A percentile compares a stretch with the other conserved stretches of the same genome.
Evolutionary conservation across 352 stramenopile genomes (phyloP).

Genomic region (Globisporangium yorkense): DNA sequence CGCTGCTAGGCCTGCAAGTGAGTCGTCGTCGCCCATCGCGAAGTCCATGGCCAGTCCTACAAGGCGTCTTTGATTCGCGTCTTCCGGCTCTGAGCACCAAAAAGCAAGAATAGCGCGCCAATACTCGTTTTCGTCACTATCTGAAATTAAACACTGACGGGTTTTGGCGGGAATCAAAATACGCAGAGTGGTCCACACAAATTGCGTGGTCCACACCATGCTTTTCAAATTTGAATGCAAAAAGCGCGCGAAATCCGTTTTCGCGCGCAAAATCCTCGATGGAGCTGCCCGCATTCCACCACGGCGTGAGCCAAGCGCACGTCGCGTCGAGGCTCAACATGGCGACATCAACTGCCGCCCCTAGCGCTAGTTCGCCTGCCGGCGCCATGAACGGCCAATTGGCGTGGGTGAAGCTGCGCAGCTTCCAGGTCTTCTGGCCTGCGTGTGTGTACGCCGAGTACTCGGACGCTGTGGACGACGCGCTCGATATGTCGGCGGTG

Average conservation of each 20-base stretch:
- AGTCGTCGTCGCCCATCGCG: neutral
- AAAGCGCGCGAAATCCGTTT: constrained; percentile 8
- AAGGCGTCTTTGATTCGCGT: neutral
- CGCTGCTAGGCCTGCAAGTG: neutral
- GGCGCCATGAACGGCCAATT: constrained; percentile 1
- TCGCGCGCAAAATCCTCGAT: neutral
- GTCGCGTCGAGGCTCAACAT: neutral
- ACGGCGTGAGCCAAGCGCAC: neutral
- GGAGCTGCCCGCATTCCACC: neutral
- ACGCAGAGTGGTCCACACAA: neutral
- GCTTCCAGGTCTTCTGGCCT: constrained; percentile 63
- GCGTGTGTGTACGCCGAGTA: constrained; percentile 62
- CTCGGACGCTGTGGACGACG: constrained; percentile 30
- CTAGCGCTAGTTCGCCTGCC: too few relatives aligned
- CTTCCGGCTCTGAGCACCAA: neutral
- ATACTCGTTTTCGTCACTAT: neutral
- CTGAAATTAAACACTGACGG: neutral
- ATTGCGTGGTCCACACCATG: neutral
- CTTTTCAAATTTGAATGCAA: constrained; percentile 5
- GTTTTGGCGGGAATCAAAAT: neutral
- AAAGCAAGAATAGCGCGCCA: neutral
- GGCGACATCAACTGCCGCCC: neutral
- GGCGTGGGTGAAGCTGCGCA: constrained; percentile 46
- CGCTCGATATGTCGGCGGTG: constrained; percentile 42
- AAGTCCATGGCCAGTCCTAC: neutral